Evolutionary conservation across 805 yeast species (phyloP).

Genomic region (Hanseniaspora guilliermondii): DNA sequence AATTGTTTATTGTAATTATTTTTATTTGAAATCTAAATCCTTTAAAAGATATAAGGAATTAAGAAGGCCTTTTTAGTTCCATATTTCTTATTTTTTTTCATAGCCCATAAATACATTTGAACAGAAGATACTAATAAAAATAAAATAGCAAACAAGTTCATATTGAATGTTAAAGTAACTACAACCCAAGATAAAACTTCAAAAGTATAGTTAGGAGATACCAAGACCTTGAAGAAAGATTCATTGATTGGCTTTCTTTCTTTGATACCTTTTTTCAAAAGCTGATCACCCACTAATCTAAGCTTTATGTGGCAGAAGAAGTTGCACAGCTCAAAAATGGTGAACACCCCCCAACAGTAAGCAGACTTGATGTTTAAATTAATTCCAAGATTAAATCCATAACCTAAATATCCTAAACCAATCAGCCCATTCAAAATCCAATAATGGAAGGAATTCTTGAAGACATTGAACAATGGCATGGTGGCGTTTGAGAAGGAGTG

Average conservation of each 20-base stretch:
- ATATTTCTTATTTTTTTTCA: constrained; percentile 69
- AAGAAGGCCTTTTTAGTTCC: constrained; percentile 67
- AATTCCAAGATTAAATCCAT: constrained; percentile 31
- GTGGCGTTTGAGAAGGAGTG: constrained; percentile 81
- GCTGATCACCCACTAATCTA: constrained; percentile 35
- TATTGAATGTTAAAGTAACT: constrained; percentile 50
- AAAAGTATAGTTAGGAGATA: constrained; percentile 92
- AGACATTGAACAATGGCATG: constrained; percentile 79
- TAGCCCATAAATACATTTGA: constrained; percentile 91
- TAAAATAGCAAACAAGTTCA: constrained; percentile 63
- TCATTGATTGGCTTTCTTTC: constrained; percentile 46
- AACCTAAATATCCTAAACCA: constrained; percentile 37
- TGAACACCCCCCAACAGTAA: constrained; percentile 35
- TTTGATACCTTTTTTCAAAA: constrained; percentile 26
- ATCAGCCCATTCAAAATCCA: constrained; percentile 77
- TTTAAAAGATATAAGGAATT: constrained; percentile 59
- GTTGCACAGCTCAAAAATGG: constrained; percentile 58
- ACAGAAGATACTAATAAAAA: constrained; percentile 58
- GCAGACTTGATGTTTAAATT: not conserved
- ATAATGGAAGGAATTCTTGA: constrained; percentile 83
- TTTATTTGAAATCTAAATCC: too few species aligned
- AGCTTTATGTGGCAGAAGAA: constrained; percentile 58
- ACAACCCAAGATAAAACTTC: constrained; percentile 68
- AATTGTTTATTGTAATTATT: too few species aligned
- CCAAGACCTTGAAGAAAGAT: constrained; percentile 65